phyloP scores from a whole-genome alignment of 1,139 yeast species.

The Starmera stellimalicola region DNA sequence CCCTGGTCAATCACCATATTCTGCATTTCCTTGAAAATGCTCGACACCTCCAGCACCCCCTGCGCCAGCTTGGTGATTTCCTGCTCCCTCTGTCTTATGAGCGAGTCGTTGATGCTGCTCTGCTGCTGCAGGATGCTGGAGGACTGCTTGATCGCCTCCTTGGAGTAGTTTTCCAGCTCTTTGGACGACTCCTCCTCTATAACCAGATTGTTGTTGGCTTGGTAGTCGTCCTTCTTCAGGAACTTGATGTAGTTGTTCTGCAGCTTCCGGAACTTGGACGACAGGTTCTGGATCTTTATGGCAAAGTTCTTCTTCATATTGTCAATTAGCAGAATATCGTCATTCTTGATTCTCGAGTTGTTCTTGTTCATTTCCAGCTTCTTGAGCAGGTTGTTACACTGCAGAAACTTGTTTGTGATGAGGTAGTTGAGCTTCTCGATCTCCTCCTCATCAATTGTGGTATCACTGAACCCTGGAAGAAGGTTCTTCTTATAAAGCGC shows the following conservation, averaged over 20 bases:
- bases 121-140: conserved; percentile 26
- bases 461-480: conserved; percentile 79
- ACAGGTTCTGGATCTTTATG: conserved; percentile 66
- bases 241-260: conserved; percentile 82
- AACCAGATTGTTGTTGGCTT: not conserved
- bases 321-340: conserved; percentile 58
- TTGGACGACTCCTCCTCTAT: conserved; percentile 32
- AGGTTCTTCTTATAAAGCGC: conserved; percentile 71
- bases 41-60: conserved; percentile 87
- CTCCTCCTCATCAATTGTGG: conserved; percentile 55
- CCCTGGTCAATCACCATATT: conserved; percentile 92
- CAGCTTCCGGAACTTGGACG: conserved; percentile 71
- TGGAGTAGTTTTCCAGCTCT: conserved; percentile 36
- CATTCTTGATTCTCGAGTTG: conserved; percentile 20
- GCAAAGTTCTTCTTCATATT: conserved; percentile 85
- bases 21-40: conserved; percentile 90
- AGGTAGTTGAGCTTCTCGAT: conserved; percentile 71
- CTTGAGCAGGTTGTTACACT: conserved; percentile 69
- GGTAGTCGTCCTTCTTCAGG: conserved; percentile 55
- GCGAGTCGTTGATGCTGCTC: conserved; percentile 33
- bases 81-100: conserved; percentile 66
- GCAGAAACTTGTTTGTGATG: conserved; percentile 66
- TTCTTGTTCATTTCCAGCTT: conserved; percentile 44
- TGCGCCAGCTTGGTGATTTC: conserved; percentile 88
- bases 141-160: conserved; percentile 33